Evolutionary conservation across 176 grass and related monocot species (phyloP).

Genomic region (Typha latifolia): DNA sequence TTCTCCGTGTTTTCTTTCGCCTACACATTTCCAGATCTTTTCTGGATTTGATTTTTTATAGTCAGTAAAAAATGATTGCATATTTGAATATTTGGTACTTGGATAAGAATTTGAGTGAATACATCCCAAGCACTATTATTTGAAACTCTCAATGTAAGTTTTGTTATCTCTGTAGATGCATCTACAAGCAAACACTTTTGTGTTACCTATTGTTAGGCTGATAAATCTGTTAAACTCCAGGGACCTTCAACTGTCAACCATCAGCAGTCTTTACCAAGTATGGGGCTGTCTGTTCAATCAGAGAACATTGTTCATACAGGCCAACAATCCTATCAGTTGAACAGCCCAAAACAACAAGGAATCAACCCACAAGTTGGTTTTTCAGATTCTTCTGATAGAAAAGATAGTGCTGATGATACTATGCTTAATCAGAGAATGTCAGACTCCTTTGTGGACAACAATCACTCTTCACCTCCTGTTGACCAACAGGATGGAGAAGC

Average conservation of each 20-base stretch:
- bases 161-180: neutral
- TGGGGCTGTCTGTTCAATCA: neutral
- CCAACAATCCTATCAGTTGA: neutral
- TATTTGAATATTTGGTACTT: too few species aligned
- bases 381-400: slow-evolving; percentile 34
- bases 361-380: slow-evolving; percentile 2
- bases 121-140: too few species aligned
- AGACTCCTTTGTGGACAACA: slow-evolving; percentile 4
- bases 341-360: slow-evolving; percentile 13
- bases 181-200: neutral
- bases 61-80: too few species aligned
- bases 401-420: slow-evolving; percentile 10
- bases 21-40: too few species aligned
- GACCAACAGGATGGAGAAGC: neutral
- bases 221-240: neutral
- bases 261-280: slow-evolving; percentile 5
- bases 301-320: slow-evolving; percentile 1
- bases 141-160: too few species aligned
- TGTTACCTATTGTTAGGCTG: neutral
- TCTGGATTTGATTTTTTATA: too few species aligned
- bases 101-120: too few species aligned
- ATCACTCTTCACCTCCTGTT: slow-evolving; percentile 15
- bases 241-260: neutral
- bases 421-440: slow-evolving; percentile 16
- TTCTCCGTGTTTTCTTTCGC: too few species aligned